These are phyloP conservation scores for Aspergillus latus DNA, from an alignment of 2,329 filamentous ascomycete species.

Conservation along the genomic window DNA sequence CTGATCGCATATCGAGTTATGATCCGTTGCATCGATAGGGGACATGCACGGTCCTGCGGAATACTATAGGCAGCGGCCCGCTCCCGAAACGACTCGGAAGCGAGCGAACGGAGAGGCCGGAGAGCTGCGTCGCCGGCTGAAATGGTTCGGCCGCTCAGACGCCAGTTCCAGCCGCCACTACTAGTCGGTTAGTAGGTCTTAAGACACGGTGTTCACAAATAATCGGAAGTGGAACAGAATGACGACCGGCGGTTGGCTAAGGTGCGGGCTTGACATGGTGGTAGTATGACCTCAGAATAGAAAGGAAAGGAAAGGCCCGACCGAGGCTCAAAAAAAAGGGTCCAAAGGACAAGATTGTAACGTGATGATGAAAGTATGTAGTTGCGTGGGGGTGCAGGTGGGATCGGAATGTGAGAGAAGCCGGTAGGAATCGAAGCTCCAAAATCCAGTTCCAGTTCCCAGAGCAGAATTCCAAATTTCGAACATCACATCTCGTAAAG, in stretches of 20 bases:
- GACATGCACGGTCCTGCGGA: background rate
- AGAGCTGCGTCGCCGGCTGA: background rate
- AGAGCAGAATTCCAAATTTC: slow-evolving; percentile 15
- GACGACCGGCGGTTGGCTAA: background rate
- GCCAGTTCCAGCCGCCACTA: background rate
- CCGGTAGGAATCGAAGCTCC: slow-evolving; percentile 8
- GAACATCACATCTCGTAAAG: background rate
- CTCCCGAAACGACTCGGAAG: slow-evolving; percentile 13
- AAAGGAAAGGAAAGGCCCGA: background rate
- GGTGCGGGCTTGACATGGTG: slow-evolving; percentile 14
- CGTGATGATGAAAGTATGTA: slow-evolving; percentile 16
- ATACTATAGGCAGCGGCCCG: background rate
- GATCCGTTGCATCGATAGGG: background rate
- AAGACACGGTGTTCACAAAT: slow-evolving; percentile 14
- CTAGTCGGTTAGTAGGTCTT: slow-evolving; percentile 10
- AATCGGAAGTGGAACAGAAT: background rate
- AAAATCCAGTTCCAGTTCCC: background rate
- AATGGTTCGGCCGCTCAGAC: background rate
- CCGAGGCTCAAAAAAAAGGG: background rate
- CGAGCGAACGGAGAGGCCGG: slow-evolving; percentile 1
- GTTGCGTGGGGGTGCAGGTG: background rate
- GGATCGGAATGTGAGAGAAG: slow-evolving; percentile 19
- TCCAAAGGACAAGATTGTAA: slow-evolving; percentile 15
- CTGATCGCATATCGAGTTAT: background rate
- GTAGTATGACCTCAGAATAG: slow-evolving; percentile 17